These are phyloP conservation scores for Tuber calosporum DNA, from an alignment of 495 filamentous ascomycete species.

Conservation along the genomic window DNA sequence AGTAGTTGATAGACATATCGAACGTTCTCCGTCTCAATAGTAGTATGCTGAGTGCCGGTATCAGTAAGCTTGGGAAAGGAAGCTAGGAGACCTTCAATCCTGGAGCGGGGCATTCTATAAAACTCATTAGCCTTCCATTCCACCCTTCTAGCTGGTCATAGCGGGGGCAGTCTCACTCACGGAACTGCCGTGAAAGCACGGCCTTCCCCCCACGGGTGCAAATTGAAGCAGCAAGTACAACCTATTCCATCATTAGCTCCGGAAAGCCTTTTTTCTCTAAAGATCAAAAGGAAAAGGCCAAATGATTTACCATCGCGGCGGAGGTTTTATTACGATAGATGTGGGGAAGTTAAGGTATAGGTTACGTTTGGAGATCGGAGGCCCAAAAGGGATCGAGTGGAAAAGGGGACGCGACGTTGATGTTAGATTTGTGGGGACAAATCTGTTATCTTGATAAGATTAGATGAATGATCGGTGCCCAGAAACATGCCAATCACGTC, in stretches of 20 bases:
- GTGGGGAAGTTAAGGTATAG: slow-evolving; percentile 6
- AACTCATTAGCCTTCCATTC: not conserved
- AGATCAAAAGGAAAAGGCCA: not conserved
- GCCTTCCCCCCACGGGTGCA: slow-evolving; percentile 97
- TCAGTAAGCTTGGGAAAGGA: slow-evolving; percentile 96
- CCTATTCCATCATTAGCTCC: slow-evolving; percentile 50
- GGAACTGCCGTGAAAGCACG: slow-evolving; percentile 91
- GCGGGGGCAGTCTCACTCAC: slow-evolving; percentile 50
- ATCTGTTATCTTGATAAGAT: slow-evolving; percentile 3
- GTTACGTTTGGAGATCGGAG: slow-evolving; percentile 12
- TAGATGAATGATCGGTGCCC: not conserved
- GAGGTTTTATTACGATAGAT: slow-evolving; percentile 10
- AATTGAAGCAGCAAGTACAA: slow-evolving; percentile 97
- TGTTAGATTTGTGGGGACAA: slow-evolving; percentile 5
- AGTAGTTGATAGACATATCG: slow-evolving; percentile 98
- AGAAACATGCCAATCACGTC: slow-evolving; percentile 2
- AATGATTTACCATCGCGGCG: slow-evolving; percentile 23
- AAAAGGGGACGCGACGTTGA: slow-evolving; percentile 25
- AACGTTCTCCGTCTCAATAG: slow-evolving; percentile 97
- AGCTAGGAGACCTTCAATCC: slow-evolving; percentile 91
- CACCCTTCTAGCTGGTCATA: not conserved
- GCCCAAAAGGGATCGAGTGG: slow-evolving; percentile 19
- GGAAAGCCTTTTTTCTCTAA: not conserved
- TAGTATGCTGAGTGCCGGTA: slow-evolving; percentile 91
- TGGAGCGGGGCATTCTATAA: slow-evolving; percentile 68